These are phyloP conservation scores for Sugiyamaella neomexicana DNA, from an alignment of 1,139 yeast species.

Conservation along the genomic window DNA sequence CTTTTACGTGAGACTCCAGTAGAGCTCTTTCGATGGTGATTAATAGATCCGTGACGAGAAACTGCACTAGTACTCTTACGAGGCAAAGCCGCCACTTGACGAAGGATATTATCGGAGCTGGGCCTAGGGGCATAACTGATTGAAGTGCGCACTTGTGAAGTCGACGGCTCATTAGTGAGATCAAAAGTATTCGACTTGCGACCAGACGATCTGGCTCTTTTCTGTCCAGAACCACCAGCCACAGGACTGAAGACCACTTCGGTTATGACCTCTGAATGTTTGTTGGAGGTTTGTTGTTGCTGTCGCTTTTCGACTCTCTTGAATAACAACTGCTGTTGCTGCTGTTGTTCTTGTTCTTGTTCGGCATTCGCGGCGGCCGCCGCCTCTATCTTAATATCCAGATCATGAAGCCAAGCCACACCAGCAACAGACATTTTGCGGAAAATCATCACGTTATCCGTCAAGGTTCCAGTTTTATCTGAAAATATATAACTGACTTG, in stretches of 20 bases:
- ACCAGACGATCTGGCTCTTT: constrained; percentile 1
- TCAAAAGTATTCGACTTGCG: neutral
- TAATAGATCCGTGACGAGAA: constrained; percentile 13
- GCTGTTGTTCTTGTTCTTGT: neutral
- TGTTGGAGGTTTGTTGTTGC: constrained; percentile 1
- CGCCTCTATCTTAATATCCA: constrained; percentile 49
- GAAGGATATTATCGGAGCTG: constrained; percentile 36
- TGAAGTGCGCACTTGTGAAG: constrained; percentile 12
- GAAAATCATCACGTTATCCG: constrained; percentile 48
- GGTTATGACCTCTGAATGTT: constrained; percentile 3
- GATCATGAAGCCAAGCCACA: constrained; percentile 82
- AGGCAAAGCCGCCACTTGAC: constrained; percentile 41
- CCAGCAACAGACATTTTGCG: constrained; percentile 58
- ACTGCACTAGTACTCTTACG: constrained; percentile 32
- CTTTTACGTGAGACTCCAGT: constrained; percentile 46
- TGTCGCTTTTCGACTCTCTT: constrained; percentile 13
- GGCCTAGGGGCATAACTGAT: constrained; percentile 26
- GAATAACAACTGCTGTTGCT: constrained; percentile 7
- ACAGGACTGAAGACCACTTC: constrained; percentile 4
- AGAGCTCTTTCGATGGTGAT: constrained; percentile 15
- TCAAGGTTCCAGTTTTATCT: constrained; percentile 95
- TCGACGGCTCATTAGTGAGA: constrained; percentile 1
- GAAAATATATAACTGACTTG: constrained; percentile 94
- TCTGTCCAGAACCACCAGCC: neutral
- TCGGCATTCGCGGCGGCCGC: constrained; percentile 17